Conservation (phyloP, 2,329 filamentous ascomycete species). For the Diplodia scrobiculata region DNA sequence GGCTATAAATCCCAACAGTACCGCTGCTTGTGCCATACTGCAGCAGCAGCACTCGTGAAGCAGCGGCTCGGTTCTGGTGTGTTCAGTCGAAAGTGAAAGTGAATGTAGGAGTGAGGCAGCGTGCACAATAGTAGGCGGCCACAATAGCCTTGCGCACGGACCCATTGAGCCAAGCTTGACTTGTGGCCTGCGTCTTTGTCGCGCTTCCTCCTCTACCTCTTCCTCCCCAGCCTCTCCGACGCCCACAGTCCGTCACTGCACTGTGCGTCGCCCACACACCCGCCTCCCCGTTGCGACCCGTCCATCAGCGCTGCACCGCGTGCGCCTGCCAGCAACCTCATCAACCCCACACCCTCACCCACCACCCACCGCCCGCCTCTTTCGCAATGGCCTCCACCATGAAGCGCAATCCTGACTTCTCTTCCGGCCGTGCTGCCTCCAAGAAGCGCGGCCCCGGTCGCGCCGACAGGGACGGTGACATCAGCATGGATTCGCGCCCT, state of each 20-base stretch:
- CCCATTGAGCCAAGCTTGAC: background rate
- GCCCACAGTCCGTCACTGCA: constrained; percentile 1
- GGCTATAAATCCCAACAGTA: background rate
- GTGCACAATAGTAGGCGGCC: background rate
- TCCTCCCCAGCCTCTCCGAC: background rate
- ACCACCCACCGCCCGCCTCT: background rate
- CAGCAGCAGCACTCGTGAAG: background rate
- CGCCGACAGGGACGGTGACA: constrained; percentile 63
- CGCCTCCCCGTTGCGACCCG: background rate
- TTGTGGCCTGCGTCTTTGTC: constrained; percentile 7
- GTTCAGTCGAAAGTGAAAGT: background rate
- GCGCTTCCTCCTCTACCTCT: constrained; percentile 13
- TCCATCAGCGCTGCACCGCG: background rate
- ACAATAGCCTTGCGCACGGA: background rate
- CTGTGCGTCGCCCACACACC: background rate
- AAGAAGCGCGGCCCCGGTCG: constrained; percentile 34
- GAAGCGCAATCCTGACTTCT: constrained; percentile 16
- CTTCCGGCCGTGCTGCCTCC: background rate
- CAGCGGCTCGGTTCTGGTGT: background rate
- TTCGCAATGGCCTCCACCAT: constrained; percentile 15
- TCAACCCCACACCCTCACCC: background rate
- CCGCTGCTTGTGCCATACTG: too few species aligned
- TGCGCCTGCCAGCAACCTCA: background rate
- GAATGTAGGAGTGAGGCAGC: background rate
- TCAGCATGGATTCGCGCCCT: constrained; percentile 58